Evolutionary conservation across 1,139 yeast species (phyloP), one percentile per base, ranked within the genome.

Genomic region (Kurtzmaniella quercitrusa): DNA sequence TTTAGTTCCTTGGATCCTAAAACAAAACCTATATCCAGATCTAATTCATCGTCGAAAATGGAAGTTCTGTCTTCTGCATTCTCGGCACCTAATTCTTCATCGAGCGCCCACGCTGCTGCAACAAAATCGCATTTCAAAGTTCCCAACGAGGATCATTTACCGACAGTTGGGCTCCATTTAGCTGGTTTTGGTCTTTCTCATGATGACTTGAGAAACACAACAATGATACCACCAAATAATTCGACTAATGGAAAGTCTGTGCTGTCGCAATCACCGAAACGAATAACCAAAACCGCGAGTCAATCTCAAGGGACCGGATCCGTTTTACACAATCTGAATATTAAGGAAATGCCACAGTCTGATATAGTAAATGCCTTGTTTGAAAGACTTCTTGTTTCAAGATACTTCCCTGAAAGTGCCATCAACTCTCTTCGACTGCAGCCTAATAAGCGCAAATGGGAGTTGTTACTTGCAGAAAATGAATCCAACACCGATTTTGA

Each of bases 371-470:
- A 71, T 45, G 53, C 49, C 8, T 52, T 71, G 11, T 73, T 73
- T 48, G 75, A 71, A 43, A 57, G 60, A 39, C 51, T 73, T 20
- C 55, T 73, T 7, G 59, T 74, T 12, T 61, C 60, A 1, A 50
- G 77, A 43, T 74, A 60, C 0, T 71, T 73, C 43, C 59, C 74
- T 1, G 67, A 59, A 2, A 56, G 59, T 33, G 72, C 74, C 1
- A 47, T 67, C 15, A 55, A 52, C 36, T 55, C 66, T 1, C 52
- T 69, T 37, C 45, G 64, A 36, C 63, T 60, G 15, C 68, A 60
- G 45, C 58, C 74, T 2, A 55, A 65, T 1, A 60, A 57, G 42
- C 48, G 78, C 23, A 73, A 73, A 50, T 73, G 78, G 78, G 77
- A 73, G 47, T 53, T 73, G 12, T 52, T 73, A n/a, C 50, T 72